Base-by-base conservation (phyloP, 2,329 filamentous ascomycete species). In the Plenodomus tracheiphilus region DNA sequence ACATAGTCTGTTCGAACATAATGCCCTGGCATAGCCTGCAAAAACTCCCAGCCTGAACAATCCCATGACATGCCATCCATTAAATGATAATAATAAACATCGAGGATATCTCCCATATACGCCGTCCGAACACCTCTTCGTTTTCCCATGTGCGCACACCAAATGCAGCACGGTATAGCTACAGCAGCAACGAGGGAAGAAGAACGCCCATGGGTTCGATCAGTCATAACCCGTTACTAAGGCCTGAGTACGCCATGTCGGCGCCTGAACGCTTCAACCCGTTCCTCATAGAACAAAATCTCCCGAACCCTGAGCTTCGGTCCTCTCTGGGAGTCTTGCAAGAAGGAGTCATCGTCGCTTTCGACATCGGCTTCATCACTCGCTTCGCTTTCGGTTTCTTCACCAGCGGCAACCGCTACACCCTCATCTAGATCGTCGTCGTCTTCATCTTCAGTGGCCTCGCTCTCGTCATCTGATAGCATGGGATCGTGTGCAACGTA, bases 221-320 rank as follows among this genome's bases (percentile, higher is more conserved):
- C 43, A 16, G 22, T 41, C 30, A 30, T 35, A 30, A 47, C 37
- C 39, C 21, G 13, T 40, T 39, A 43, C 58, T 56, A 68, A 17
- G 68, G 68, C 53, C 67, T 62, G 17, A 71, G 42, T 13, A 66
- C 64, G 8, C 68, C 66, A 71, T 89, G 85, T 51, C 89, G 81
- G 25, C 87, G 87, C 69, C 87, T 88, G 74, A 93, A 93, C 49
- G 93, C 86, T 21, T 87, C 85, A 3, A 71, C 66, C 71, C 90
- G 89, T 68, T 93, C 89, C 68, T 93, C 89, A 63, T 91, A 92
- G 71, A 91, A 93, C 54, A 92, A 72, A 55, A 94, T 93, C 75
- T 93, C 88, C 53, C 88, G 78, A 57, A 93, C 75, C 46, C 84
- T 80, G 51, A 92, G 78, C 54, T 79, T 79, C 22, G 73, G 68